Conservation (phyloP, 768 basidiomycete species). For the Tulasnella sp. region DNA sequence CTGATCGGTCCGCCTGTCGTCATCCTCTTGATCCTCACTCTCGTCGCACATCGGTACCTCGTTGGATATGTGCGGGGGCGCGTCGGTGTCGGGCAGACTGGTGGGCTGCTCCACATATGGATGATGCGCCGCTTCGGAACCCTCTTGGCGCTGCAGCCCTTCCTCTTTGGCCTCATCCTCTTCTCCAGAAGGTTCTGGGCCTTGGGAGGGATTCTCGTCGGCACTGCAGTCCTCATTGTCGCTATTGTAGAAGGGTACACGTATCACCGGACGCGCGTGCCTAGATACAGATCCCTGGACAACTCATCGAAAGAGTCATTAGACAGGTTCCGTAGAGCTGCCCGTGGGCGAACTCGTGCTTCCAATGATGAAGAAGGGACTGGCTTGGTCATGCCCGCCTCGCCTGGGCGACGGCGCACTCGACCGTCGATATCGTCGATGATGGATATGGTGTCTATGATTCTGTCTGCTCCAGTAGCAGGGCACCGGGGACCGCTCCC, state of each 20-base stretch:
- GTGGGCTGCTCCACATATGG: constrained; percentile 66
- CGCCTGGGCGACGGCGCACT: constrained; percentile 28
- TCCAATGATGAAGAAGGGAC: constrained; percentile 39
- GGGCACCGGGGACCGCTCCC: constrained; percentile 45
- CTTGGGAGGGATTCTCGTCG: constrained; percentile 54
- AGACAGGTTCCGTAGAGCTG: constrained; percentile 37
- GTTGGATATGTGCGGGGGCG: constrained; percentile 68
- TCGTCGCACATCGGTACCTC: constrained; percentile 71
- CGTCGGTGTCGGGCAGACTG: constrained; percentile 55
- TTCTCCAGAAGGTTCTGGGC: constrained; percentile 58
- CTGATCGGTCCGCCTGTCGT: constrained; percentile 61
- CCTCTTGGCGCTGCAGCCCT: constrained; percentile 59
- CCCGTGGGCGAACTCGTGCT: constrained; percentile 24
- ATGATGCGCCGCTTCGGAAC: constrained; percentile 60
- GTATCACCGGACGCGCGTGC: constrained; percentile 36
- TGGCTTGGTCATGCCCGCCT: constrained; percentile 34
- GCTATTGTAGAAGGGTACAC: constrained; percentile 53
- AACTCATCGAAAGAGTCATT: constrained; percentile 48
- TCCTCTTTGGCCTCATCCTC: constrained; percentile 62
- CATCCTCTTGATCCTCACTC: constrained; percentile 49
- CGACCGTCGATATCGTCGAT: constrained; percentile 72
- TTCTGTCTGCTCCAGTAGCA: constrained; percentile 58
- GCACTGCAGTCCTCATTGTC: constrained; percentile 41
- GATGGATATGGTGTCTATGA: constrained; percentile 74
- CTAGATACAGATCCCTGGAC: constrained; percentile 40